Evolutionary conservation across 306 rosid genomes (phyloP).

Genomic region (Pyrus pyrifolia): DNA sequence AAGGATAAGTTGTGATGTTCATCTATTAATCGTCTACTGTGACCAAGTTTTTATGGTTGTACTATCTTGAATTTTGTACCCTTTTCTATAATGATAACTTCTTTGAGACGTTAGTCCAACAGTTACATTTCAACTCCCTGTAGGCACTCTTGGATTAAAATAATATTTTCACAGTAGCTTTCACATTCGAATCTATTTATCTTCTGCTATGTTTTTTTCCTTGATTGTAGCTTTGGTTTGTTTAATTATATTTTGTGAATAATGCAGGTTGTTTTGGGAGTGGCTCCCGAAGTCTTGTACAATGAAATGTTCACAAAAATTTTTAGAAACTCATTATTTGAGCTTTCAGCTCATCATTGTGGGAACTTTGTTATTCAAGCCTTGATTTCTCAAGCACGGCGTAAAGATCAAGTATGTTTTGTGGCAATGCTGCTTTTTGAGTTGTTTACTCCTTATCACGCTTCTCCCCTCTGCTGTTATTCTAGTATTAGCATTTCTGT

Average conservation of each 20-base stretch:
- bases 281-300: constrained; percentile 73
- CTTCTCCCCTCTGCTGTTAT: neutral
- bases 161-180: neutral
- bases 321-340: constrained; percentile 64
- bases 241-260: constrained; percentile 5
- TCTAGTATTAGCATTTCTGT: neutral
- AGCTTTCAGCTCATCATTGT: constrained; percentile 72
- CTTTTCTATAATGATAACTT: neutral
- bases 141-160: neutral
- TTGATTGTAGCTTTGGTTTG: neutral
- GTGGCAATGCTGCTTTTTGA: neutral
- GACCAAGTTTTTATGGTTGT: neutral
- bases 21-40: neutral
- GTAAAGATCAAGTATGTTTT: constrained; percentile 51
- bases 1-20: neutral
- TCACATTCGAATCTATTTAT: neutral
- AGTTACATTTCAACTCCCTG: neutral
- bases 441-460: neutral
- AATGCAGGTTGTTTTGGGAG: constrained; percentile 88
- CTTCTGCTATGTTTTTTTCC: constrained; percentile 3
- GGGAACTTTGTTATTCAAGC: constrained; percentile 93
- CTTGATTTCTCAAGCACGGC: constrained; percentile 57
- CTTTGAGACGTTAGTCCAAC: neutral
- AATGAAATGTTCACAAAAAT: constrained; percentile 53
- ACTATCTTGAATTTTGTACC: neutral